A percentile compares a stretch with the other conserved stretches of the same genome.
These are phyloP conservation scores for Lactarius evosmus DNA, from an alignment of 768 basidiomycete genomes.

Conservation along the genomic window DNA sequence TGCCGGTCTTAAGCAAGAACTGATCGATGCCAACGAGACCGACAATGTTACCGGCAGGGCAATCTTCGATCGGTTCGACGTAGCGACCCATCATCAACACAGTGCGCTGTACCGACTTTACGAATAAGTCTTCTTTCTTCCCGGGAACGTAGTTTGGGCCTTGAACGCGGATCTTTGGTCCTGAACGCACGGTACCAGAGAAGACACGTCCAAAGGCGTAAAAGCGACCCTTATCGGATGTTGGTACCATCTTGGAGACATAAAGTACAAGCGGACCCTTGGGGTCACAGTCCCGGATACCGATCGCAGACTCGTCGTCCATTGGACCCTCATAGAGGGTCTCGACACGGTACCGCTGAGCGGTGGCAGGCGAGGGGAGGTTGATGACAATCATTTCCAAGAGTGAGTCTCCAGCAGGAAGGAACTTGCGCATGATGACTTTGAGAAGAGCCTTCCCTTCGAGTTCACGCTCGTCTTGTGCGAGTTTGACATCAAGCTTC, in stretches of 20 bases:
- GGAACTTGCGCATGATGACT: slow-evolving; percentile 98
- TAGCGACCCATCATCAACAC: slow-evolving; percentile 99
- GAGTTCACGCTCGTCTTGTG: slow-evolving; percentile 83
- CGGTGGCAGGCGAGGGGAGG: slow-evolving; percentile 94
- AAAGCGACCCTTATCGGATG: slow-evolving; percentile 99
- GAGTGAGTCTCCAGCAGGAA: slow-evolving; percentile 97
- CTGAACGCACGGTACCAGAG: slow-evolving; percentile 94
- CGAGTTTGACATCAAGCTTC: slow-evolving; percentile 92
- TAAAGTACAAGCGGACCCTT: slow-evolving; percentile 95
- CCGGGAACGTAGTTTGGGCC: slow-evolving; percentile 98
- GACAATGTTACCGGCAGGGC: slow-evolving; percentile 97
- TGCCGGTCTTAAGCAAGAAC: slow-evolving; percentile 99
- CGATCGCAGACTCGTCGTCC: slow-evolving; percentile 99
- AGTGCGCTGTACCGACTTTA: slow-evolving; percentile 98
- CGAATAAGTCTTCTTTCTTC: slow-evolving; percentile 96
- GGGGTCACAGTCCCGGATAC: slow-evolving; percentile 97
- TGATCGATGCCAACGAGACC: slow-evolving; percentile 99
- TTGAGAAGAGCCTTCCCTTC: slow-evolving; percentile 97
- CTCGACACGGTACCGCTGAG: slow-evolving; percentile 98
- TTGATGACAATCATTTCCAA: slow-evolving; percentile 99
- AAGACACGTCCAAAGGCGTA: slow-evolving; percentile 99
- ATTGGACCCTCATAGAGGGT: slow-evolving; percentile 99
- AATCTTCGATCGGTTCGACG: slow-evolving; percentile 98
- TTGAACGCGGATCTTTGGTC: slow-evolving; percentile 99
- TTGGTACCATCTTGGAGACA: slow-evolving; percentile 99